Conservation (phyloP, 1,284 basidiomycete species). For the Somion occarium region DNA sequence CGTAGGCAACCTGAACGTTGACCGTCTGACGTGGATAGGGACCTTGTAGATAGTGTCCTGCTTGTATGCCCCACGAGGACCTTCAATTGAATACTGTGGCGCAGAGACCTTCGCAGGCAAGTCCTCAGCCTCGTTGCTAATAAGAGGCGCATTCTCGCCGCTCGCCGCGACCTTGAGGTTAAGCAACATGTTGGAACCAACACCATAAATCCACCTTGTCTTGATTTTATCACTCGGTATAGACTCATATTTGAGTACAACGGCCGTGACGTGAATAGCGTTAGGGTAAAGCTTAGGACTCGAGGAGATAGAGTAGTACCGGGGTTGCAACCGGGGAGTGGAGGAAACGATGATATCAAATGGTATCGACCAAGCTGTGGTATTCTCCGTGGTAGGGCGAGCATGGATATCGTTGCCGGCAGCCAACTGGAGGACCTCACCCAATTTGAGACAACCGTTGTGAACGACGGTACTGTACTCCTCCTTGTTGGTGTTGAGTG, state of each 20-base stretch:
- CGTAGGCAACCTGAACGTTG: slow-evolving; percentile 94
- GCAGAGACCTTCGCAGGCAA: slow-evolving; percentile 36
- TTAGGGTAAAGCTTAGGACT: slow-evolving; percentile 89
- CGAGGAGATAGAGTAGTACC: slow-evolving; percentile 98
- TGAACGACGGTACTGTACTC: slow-evolving; percentile 75
- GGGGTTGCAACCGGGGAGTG: slow-evolving; percentile 90
- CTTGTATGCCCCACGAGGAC: slow-evolving; percentile 84
- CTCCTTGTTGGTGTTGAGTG: slow-evolving; percentile 85
- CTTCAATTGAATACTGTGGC: slow-evolving; percentile 84
- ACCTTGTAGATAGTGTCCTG: slow-evolving; percentile 71
- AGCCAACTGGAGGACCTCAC: slow-evolving; percentile 86
- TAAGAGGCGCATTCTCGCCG: slow-evolving; percentile 45
- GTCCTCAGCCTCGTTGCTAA: slow-evolving; percentile 32
- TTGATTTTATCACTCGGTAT: slow-evolving; percentile 44
- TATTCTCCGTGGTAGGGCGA: slow-evolving; percentile 59
- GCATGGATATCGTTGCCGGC: slow-evolving; percentile 71
- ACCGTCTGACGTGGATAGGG: slow-evolving; percentile 92
- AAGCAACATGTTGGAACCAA: slow-evolving; percentile 89
- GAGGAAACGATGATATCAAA: slow-evolving; percentile 96
- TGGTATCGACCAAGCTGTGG: slow-evolving; percentile 88
- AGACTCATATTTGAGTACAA: slow-evolving; percentile 89
- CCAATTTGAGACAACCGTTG: slow-evolving; percentile 84
- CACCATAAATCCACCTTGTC: slow-evolving; percentile 74
- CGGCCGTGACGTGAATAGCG: slow-evolving; percentile 91
- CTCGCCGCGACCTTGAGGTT: slow-evolving; percentile 82